Percentiles rank a stretch among this genome's conserved stretches.
Conservation (phyloP, 1,284 basidiomycete species). For the Trichosporon inkin region DNA sequence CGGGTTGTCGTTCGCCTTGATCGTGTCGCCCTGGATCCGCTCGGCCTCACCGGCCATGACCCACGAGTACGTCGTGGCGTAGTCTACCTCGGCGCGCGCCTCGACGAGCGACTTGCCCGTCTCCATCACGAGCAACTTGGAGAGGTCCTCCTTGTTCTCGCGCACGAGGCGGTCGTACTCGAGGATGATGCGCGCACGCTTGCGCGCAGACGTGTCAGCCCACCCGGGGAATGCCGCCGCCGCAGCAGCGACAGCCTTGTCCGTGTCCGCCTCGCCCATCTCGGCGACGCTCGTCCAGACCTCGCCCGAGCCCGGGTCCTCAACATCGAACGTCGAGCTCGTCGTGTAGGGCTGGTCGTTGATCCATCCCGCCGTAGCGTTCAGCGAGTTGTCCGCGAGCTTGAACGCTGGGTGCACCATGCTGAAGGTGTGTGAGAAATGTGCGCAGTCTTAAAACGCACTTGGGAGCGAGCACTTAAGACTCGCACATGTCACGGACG, state of each 20-base stretch:
- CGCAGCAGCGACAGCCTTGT: slow-evolving; percentile 22
- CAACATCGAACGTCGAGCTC: slow-evolving; percentile 16
- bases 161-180: slow-evolving; percentile 23
- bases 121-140: slow-evolving; percentile 52
- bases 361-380: slow-evolving; percentile 22
- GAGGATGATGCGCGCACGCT: slow-evolving; percentile 25
- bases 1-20: slow-evolving; percentile 23
- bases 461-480: neutral
- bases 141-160: slow-evolving; percentile 27
- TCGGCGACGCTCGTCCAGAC: slow-evolving; percentile 15
- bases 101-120: slow-evolving; percentile 81
- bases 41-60: slow-evolving; percentile 65
- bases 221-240: slow-evolving; percentile 21
- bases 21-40: slow-evolving; percentile 62
- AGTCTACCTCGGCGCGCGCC: slow-evolving; percentile 69
- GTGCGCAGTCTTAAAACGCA: neutral
- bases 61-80: slow-evolving; percentile 44
- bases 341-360: slow-evolving; percentile 15
- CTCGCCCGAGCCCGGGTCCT: slow-evolving; percentile 23
- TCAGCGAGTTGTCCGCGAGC: slow-evolving; percentile 21
- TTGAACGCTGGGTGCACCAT: slow-evolving; percentile 24
- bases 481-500: too few species aligned
- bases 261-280: slow-evolving; percentile 24
- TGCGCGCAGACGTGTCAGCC: slow-evolving; percentile 14
- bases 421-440: neutral